Evolutionary conservation across 1,139 yeast species (phyloP).

Genomic region (Nakaseomyces uthaithaninus): DNA sequence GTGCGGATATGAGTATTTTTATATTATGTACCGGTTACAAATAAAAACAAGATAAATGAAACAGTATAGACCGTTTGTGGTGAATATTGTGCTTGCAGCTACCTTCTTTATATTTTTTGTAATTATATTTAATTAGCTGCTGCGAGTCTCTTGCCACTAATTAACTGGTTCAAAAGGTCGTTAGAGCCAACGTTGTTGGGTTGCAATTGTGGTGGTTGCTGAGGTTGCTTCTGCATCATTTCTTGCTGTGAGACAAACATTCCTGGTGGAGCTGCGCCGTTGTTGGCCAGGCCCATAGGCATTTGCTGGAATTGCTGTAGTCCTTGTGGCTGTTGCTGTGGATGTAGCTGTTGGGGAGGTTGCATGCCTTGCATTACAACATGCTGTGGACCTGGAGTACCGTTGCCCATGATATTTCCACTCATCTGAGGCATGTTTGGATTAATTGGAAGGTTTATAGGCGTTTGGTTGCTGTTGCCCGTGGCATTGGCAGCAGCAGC

Average conservation of each 20-base stretch:
- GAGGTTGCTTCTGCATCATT: conserved; percentile 15
- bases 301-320: conserved; percentile 10
- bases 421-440: conserved; percentile 4
- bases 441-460: conserved; percentile 5
- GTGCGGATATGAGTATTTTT: too few species aligned
- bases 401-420: conserved; percentile 1
- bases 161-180: conserved; percentile 60
- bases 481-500: conserved; percentile 6
- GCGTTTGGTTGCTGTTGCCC: conserved; percentile 7
- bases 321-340: conserved; percentile 18
- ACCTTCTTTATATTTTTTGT: conserved; percentile 2
- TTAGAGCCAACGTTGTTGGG: conserved; percentile 40
- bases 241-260: conserved; percentile 30
- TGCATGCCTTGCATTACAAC: conserved; percentile 22
- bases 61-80: too few species aligned
- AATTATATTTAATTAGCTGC: conserved; percentile 24
- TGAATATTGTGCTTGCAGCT: too few species aligned
- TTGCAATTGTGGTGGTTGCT: conserved; percentile 19
- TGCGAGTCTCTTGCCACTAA: conserved; percentile 53
- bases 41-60: too few species aligned
- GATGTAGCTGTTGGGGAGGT: conserved; percentile 19
- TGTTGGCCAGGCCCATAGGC: conserved; percentile 6
- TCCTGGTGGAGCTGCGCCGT: conserved; percentile 39
- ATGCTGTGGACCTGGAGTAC: conserved; percentile 10
- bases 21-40: too few species aligned